Evolutionary conservation across 345 rosid species (phyloP).

Genomic region (Leavenworthia alabamica): DNA sequence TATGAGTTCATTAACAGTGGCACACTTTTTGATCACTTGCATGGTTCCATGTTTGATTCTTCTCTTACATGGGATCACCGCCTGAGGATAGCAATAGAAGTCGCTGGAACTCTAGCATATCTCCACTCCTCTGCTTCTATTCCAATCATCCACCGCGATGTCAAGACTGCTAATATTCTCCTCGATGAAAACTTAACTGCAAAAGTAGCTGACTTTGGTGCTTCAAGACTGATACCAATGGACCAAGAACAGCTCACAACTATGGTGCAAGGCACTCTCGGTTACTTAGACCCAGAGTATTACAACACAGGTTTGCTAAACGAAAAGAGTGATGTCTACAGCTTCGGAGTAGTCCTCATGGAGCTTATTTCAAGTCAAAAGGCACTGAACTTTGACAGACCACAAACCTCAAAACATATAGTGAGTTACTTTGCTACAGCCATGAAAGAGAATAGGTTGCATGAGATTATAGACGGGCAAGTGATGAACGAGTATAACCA

Average conservation of each 20-base stretch:
- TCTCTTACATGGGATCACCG: constrained; percentile 25
- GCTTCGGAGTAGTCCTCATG: constrained; percentile 38
- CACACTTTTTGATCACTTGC: constrained; percentile 32
- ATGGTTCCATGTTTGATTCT: neutral
- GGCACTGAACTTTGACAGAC: constrained; percentile 11
- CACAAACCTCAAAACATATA: constrained; percentile 13
- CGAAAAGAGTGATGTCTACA: constrained; percentile 46
- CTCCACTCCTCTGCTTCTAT: constrained; percentile 35
- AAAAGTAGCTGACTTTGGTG: constrained; percentile 44
- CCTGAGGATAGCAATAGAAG: constrained; percentile 31
- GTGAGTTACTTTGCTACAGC: constrained; percentile 27
- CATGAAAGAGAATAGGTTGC: constrained; percentile 1
- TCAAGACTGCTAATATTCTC: constrained; percentile 39
- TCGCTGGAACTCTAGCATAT: constrained; percentile 29
- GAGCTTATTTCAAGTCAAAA: constrained; percentile 29
- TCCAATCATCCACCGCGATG: constrained; percentile 36
- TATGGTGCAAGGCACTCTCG: constrained; percentile 39
- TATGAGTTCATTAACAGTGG: constrained; percentile 24
- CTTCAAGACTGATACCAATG: constrained; percentile 33
- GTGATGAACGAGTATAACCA: constrained; percentile 7
- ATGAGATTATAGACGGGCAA: constrained; percentile 14
- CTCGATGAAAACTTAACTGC: constrained; percentile 30
- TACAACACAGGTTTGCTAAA: constrained; percentile 10
- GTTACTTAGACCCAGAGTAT: constrained; percentile 40
- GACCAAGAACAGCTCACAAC: constrained; percentile 31